These are phyloP conservation scores for Uronychia setigera DNA, from an alignment of 73 alveolate genomes.

Conservation along the genomic window DNA sequence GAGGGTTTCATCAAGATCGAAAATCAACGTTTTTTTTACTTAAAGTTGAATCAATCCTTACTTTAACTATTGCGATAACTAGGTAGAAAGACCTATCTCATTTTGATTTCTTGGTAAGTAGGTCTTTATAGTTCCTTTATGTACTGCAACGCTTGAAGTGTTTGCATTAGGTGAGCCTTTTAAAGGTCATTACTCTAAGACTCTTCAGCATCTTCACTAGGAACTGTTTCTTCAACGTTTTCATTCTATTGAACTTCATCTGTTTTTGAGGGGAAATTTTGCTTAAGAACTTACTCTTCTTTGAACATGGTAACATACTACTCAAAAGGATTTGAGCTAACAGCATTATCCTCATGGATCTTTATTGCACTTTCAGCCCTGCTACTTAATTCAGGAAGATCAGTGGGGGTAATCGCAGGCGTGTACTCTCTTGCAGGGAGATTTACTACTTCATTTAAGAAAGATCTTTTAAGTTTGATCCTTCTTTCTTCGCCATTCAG, in stretches of 20 bases:
- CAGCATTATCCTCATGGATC: neutral
- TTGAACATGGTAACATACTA: neutral
- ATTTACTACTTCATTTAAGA: no score
- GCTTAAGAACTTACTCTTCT: neutral
- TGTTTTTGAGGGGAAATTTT: neutral
- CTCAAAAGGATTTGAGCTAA: neutral
- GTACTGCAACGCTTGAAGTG: neutral
- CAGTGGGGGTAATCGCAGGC: no score
- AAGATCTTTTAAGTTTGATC: no score
- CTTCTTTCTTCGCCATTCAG: no score
- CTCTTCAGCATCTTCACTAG: neutral
- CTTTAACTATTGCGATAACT: neutral
- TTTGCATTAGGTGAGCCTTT: neutral
- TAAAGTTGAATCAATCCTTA: neutral
- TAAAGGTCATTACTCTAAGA: neutral
- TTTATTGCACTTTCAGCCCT: neutral
- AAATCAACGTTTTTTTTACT: constrained; percentile 57
- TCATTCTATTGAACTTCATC: neutral
- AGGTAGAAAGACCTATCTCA: neutral
- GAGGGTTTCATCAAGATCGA: constrained; percentile 62
- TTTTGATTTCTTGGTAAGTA: neutral
- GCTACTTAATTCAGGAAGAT: no score
- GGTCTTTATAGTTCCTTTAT: neutral
- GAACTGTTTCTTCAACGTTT: no score
- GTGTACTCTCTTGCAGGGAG: no score